Conservation (phyloP, 495 filamentous ascomycete genomes). For the Margaritispora aquatica region DNA sequence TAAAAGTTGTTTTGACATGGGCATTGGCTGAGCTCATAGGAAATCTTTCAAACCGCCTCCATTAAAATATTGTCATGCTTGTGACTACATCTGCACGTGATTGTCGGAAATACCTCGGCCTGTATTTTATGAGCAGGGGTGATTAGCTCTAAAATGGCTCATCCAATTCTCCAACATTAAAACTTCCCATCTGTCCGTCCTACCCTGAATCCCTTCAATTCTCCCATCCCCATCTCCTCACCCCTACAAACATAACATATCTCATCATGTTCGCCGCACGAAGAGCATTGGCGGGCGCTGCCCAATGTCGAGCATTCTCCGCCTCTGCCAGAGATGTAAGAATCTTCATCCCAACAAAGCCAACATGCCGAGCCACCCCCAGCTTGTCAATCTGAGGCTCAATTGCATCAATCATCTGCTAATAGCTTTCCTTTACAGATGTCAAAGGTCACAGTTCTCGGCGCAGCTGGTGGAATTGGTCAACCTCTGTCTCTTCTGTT, state of each 20-base stretch:
- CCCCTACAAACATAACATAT: conserved; percentile 6
- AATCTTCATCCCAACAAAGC: conserved; percentile 1
- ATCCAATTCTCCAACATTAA: background rate
- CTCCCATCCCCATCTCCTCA: background rate
- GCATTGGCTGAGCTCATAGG: too few relatives aligned
- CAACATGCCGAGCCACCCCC: conserved; percentile 2
- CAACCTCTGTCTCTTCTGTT: conserved; percentile 95
- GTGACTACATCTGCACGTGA: background rate
- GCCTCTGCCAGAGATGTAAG: conserved; percentile 83
- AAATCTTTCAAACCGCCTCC: too few relatives aligned
- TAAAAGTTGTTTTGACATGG: too few relatives aligned
- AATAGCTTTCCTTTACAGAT: conserved; percentile 48
- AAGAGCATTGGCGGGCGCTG: conserved; percentile 54
- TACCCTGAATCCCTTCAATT: background rate
- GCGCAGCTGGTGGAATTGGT: conserved; percentile 95
- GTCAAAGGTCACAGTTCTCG: conserved; percentile 94
- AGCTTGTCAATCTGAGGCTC: background rate
- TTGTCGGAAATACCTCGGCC: background rate
- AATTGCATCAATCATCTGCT: conserved; percentile 24
- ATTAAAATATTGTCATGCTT: background rate
- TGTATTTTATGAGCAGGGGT: background rate
- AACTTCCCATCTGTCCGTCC: conserved; percentile 8
- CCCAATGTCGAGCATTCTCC: conserved; percentile 90
- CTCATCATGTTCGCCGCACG: conserved; percentile 72
- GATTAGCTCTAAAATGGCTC: background rate